Base-by-base conservation (phyloP, 2,329 filamentous ascomycete genomes). In the Trichoderma sp. region DNA sequence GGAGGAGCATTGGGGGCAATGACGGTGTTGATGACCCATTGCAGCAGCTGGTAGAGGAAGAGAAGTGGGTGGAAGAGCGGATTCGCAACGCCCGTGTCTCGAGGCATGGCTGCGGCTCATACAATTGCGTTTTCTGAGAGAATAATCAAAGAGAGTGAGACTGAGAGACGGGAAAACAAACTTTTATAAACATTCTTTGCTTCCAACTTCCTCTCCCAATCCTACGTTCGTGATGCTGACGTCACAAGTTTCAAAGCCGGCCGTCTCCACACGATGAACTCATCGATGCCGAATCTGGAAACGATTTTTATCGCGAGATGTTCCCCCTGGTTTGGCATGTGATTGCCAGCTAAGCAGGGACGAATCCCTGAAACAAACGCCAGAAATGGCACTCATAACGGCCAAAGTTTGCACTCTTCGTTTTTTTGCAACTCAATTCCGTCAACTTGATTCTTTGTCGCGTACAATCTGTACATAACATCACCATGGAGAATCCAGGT, bases 1-100 rank as follows among this genome's bases (percentile, higher is more conserved):
- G 85, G 83, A 0, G 92, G 92, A 5, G 92, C 89, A 5, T 81
- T 83, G 0, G 93, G 92, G 0, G 92, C 89, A 63, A 96, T 86
- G 37, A 93, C 73, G 72, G 84, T 85, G 73, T 85, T 83, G 1
- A 90, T 80, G 8, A 91, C 71, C 81, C 84, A 89, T 83, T 94
- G 91, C 43, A 89, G 77, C 34, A 92, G 67, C 70, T 89, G 84
- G 77, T 89, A 93, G 61, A 90, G 68, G 73, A 89, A 89, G 32
- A 88, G 77, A 55, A 92, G 78, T 2, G 85, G 86, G 58, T 86
- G 82, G n/a, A 84, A 72, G 34, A 85, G 60, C 24, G 81, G 80
- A 73, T 83, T 83, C 70, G 80, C 59, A 4, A 64, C 16, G 21
- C 51, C 56, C 21, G 37, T 26, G 30, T n/a, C 39, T 52, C 43